Evolutionary conservation across 2,329 filamentous ascomycete genomes (phyloP).

Genomic region (Parascedosporium putredinis): DNA sequence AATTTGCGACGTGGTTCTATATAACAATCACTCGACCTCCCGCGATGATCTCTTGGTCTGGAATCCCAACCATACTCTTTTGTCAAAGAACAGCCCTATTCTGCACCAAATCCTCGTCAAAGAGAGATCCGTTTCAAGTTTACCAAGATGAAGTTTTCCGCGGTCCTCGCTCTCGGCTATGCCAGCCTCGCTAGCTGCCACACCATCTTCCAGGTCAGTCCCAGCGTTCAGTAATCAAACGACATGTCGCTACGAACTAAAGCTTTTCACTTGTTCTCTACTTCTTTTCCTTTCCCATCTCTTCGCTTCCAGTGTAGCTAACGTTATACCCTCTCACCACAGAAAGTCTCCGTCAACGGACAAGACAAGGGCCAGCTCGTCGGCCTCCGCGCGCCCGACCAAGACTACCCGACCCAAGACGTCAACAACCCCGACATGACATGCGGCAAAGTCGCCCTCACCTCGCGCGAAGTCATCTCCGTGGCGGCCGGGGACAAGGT

Average conservation of each 20-base stretch:
- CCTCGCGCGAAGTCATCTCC: slow-evolving; percentile 31
- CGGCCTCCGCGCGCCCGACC: slow-evolving; percentile 37
- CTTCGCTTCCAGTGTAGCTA: no score
- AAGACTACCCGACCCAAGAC: slow-evolving; percentile 43
- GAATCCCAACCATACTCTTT: no score
- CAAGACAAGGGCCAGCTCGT: slow-evolving; percentile 36
- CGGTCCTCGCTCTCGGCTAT: slow-evolving; percentile 5
- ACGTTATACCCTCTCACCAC: no score
- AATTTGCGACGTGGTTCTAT: no score
- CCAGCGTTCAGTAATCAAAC: no score
- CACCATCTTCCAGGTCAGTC: slow-evolving; percentile 29
- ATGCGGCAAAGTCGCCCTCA: slow-evolving; percentile 35
- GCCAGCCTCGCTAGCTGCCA: slow-evolving; percentile 25
- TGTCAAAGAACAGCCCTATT: no score
- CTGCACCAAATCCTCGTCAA: no score
- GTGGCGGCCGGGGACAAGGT: slow-evolving; percentile 40
- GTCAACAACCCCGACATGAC: slow-evolving; percentile 37
- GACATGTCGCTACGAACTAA: no score
- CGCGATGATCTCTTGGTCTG: no score
- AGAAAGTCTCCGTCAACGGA: slow-evolving; percentile 33
- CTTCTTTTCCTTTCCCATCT: no score
- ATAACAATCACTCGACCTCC: no score
- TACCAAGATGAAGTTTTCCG: slow-evolving; percentile 2
- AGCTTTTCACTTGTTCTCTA: no score
- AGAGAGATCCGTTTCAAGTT: neutral